Percentiles rank a stretch among this genome's conserved stretches.
Evolutionary conservation across 2,329 filamentous ascomycete genomes (phyloP).

Genomic region (Tolypocladium cylindrosporum): DNA sequence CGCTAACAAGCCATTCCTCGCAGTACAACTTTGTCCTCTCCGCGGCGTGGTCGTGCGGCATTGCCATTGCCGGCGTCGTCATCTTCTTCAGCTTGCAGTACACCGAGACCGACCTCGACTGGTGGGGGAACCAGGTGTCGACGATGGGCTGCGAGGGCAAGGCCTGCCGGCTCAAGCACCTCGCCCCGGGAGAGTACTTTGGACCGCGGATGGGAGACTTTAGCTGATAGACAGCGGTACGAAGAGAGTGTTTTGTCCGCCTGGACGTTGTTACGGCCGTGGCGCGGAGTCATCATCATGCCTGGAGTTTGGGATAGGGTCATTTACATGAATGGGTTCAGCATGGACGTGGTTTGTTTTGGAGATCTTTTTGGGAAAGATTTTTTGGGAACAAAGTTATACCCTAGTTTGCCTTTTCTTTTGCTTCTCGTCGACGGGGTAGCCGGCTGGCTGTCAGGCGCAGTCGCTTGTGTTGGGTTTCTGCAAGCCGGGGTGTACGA

Average conservation of each 20-base stretch:
- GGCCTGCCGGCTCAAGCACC: constrained; percentile 25
- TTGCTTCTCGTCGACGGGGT: neutral
- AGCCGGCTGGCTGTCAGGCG: neutral
- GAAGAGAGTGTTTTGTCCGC: neutral
- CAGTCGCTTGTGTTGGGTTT: neutral
- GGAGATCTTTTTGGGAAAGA: neutral
- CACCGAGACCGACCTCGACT: constrained; percentile 29
- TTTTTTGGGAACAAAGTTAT: neutral
- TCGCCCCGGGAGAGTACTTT: constrained; percentile 26
- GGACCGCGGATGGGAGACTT: constrained; percentile 30
- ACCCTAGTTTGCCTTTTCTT: neutral
- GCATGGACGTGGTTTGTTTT: neutral
- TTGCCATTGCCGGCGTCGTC: constrained; percentile 40
- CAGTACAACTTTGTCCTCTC: constrained; percentile 45
- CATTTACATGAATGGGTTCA: neutral
- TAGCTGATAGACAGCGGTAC: constrained; percentile 9
- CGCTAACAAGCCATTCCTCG: neutral
- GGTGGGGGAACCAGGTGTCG: constrained; percentile 38
- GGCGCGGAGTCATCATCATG: neutral
- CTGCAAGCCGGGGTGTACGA: neutral
- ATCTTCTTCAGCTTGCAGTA: constrained; percentile 44
- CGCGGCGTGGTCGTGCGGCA: constrained; percentile 37
- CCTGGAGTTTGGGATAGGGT: neutral
- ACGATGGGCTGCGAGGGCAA: constrained; percentile 30
- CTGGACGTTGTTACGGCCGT: neutral